Conservation (phyloP, 495 filamentous ascomycete genomes). For the Stereocaulon alpinum region DNA sequence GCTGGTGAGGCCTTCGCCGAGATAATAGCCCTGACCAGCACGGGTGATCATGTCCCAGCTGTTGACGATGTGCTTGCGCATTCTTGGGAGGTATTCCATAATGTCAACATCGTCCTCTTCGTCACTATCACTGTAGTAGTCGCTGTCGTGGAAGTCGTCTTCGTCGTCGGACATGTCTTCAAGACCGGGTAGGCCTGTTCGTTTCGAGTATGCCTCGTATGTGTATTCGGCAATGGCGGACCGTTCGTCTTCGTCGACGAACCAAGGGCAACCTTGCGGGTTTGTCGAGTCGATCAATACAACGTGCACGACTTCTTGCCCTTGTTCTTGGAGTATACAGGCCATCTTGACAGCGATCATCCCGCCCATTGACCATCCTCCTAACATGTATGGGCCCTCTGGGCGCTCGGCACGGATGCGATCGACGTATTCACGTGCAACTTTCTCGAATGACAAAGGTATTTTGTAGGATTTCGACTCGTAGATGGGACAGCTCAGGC, state of each 20-base stretch:
- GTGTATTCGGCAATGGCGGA: slow-evolving; percentile 18
- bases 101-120: slow-evolving; percentile 17
- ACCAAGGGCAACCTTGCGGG: slow-evolving; percentile 19
- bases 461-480: slow-evolving; percentile 13
- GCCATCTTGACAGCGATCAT: slow-evolving; percentile 22
- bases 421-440: slow-evolving; percentile 19
- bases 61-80: slow-evolving; percentile 24
- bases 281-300: slow-evolving; percentile 24
- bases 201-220: slow-evolving; percentile 19
- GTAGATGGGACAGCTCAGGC: slow-evolving; percentile 23
- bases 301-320: slow-evolving; percentile 17
- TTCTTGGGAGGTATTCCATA: slow-evolving; percentile 16
- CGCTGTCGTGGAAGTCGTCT: slow-evolving; percentile 1
- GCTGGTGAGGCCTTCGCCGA: slow-evolving; percentile 4
- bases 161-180: slow-evolving; percentile 10
- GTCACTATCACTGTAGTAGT: slow-evolving; percentile 7
- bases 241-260: slow-evolving; percentile 16
- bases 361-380: slow-evolving; percentile 23
- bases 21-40: not conserved
- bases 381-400: slow-evolving; percentile 19
- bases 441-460: slow-evolving; percentile 16
- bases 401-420: slow-evolving; percentile 18
- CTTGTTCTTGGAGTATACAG: slow-evolving; percentile 12
- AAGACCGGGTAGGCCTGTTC: slow-evolving; percentile 6
- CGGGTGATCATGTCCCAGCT: slow-evolving; percentile 17